Conservation (phyloP, 2,329 filamentous ascomycete species). For the Tolypocladium inflatum region DNA sequence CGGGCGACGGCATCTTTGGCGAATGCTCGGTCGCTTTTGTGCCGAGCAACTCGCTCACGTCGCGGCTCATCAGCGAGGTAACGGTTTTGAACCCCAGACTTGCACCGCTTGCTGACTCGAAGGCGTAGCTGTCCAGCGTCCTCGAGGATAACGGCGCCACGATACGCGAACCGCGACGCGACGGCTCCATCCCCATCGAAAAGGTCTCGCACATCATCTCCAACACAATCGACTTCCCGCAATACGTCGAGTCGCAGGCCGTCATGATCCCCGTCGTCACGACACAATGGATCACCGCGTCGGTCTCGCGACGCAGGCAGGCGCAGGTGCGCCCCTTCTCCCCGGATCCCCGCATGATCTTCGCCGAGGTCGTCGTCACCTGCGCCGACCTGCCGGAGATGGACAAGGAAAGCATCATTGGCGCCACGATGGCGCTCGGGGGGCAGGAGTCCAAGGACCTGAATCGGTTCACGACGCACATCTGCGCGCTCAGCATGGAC, state of each 20-base stretch:
- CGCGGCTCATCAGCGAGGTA: constrained; percentile 32
- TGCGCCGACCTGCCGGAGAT: constrained; percentile 76
- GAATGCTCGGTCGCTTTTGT: constrained; percentile 37
- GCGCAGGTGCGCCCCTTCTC: constrained; percentile 77
- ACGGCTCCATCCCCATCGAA: constrained; percentile 38
- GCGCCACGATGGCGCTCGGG: constrained; percentile 81
- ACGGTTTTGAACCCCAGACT: not conserved
- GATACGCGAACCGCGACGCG: constrained; percentile 34
- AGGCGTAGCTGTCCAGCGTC: constrained; percentile 28
- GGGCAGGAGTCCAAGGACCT: constrained; percentile 68
- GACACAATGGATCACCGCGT: constrained; percentile 68
- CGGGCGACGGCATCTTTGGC: constrained; percentile 24
- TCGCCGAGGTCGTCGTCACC: constrained; percentile 73
- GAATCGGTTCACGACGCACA: constrained; percentile 71
- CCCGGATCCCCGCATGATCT: constrained; percentile 83
- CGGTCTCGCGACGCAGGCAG: constrained; percentile 58
- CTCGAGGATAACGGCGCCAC: constrained; percentile 40
- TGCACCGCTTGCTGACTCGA: constrained; percentile 3
- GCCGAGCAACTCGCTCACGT: constrained; percentile 28
- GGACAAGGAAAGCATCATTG: constrained; percentile 87
- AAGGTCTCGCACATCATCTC: constrained; percentile 50
- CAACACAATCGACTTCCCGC: constrained; percentile 81
- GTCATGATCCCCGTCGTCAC: constrained; percentile 78
- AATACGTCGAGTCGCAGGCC: constrained; percentile 66
- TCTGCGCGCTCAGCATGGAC: constrained; percentile 72